Conservation (phyloP, 306 rosid genomes). For the Biancaea sappan region DNA sequence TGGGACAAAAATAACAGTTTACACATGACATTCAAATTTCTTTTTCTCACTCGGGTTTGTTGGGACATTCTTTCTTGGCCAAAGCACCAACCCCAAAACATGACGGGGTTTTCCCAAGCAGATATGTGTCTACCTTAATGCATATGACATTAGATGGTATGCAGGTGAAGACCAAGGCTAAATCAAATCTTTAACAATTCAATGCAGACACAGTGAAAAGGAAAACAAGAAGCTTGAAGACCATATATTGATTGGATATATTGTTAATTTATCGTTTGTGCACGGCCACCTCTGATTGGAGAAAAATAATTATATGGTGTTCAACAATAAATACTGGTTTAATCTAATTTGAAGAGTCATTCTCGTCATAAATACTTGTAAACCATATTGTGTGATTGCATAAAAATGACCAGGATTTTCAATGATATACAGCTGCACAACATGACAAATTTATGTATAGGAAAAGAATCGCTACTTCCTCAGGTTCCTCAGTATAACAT, state of each 20-base stretch:
- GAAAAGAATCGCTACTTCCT: not conserved
- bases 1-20: too few relatives aligned
- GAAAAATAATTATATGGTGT: not conserved
- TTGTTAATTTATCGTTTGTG: not conserved
- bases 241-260: not conserved
- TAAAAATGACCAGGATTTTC: constrained; percentile 30
- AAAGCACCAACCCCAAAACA: not conserved
- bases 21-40: not conserved
- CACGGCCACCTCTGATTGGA: not conserved
- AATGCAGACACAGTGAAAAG: not conserved
- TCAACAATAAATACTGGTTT: not conserved
- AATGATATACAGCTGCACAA: constrained; percentile 16
- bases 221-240: not conserved
- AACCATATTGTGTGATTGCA: constrained; percentile 10
- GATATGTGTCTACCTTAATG: not conserved
- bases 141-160: not conserved
- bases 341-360: not conserved
- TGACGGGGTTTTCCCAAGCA: not conserved
- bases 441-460: not conserved
- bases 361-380: not conserved
- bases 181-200: not conserved
- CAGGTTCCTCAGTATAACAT: constrained; percentile 7
- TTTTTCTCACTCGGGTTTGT: not conserved
- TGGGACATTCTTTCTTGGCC: not conserved
- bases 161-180: not conserved